A percentile compares a stretch with the other conserved stretches of the same genome.
Conservation (phyloP, 163 green algal genomes). For the Coccomyxa subellipsoidea region DNA sequence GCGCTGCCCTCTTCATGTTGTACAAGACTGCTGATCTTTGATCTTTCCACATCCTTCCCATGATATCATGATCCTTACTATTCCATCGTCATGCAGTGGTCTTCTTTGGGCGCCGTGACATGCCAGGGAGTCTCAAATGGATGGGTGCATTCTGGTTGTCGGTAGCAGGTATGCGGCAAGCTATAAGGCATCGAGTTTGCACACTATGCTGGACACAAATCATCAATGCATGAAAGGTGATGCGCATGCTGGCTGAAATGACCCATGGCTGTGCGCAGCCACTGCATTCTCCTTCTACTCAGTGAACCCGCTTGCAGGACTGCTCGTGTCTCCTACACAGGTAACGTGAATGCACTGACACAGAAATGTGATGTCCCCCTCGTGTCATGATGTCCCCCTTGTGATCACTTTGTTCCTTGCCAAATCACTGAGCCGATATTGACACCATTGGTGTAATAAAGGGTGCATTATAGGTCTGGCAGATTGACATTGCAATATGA, state of each 20-base stretch:
- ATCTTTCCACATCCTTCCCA: too few species aligned
- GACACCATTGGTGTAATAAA: too few species aligned
- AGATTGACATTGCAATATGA: too few species aligned
- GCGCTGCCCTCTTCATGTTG: background rate
- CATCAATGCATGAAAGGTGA: background rate
- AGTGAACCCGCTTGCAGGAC: conserved; percentile 37
- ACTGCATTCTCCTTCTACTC: conserved; percentile 40
- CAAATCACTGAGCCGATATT: background rate
- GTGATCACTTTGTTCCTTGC: background rate
- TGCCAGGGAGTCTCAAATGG: conserved; percentile 46
- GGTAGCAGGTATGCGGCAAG: conserved; percentile 33
- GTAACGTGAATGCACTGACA: conserved; percentile 13
- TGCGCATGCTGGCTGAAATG: background rate
- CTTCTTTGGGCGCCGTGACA: conserved; percentile 55
- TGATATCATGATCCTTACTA: too few species aligned
- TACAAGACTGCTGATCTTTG: too few species aligned
- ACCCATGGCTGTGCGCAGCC: background rate
- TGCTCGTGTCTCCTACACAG: conserved; percentile 51
- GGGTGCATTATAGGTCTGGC: too few species aligned
- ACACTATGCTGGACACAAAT: too few species aligned
- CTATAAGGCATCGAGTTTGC: too few species aligned
- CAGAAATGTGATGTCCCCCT: too few species aligned
- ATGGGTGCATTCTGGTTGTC: conserved; percentile 63
- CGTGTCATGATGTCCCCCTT: too few species aligned
- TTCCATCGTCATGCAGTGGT: conserved; percentile 42